These are phyloP conservation scores for Nicotiana otophora DNA, from an alignment of 257 asterid species.

Conservation along the genomic window DNA sequence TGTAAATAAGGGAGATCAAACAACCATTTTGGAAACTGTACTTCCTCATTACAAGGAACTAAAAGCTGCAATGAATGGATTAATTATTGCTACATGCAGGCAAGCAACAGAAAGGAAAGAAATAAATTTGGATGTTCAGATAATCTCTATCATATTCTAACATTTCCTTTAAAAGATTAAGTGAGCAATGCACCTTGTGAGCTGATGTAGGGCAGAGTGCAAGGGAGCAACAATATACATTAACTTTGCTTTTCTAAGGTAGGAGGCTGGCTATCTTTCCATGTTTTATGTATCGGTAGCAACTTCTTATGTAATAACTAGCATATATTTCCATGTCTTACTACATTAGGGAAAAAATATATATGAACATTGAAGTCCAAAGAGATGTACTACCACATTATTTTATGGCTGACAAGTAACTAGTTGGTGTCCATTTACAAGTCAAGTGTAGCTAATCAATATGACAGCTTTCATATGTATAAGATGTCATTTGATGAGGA, in stretches of 20 bases:
- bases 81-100: background rate
- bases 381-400: background rate
- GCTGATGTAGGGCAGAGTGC: background rate
- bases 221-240: background rate
- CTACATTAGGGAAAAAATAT: background rate
- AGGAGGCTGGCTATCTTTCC: background rate
- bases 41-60: background rate
- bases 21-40: background rate
- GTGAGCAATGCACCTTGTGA: background rate
- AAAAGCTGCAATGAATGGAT: background rate
- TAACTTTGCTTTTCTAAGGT: background rate
- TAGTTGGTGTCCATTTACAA: background rate
- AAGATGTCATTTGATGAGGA: background rate
- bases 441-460: background rate
- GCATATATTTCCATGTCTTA: background rate
- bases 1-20: background rate
- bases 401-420: background rate
- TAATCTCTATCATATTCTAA: background rate
- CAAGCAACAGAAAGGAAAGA: background rate
- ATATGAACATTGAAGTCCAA: background rate
- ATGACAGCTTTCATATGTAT: background rate
- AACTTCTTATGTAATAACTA: background rate
- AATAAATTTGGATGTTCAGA: background rate
- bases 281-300: background rate
- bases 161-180: background rate